phyloP scores from a whole-genome alignment of 2,329 filamentous ascomycete species.

The Ceratocystis lukuohia region DNA sequence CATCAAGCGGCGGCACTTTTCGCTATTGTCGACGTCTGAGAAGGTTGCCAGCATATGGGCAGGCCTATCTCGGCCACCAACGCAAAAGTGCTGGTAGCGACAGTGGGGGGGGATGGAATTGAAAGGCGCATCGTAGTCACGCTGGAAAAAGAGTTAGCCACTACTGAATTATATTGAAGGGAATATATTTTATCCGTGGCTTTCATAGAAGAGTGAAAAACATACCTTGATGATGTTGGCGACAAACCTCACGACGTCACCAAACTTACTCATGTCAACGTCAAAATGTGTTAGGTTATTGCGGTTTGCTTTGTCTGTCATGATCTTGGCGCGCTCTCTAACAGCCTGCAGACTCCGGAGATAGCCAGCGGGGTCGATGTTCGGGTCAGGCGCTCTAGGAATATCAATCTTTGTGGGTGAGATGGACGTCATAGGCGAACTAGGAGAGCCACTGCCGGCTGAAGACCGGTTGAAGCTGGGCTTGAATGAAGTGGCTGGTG shows the following conservation, averaged over 20 bases:
- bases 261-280: constrained; percentile 74
- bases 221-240: constrained; percentile 88
- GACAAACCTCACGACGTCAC: constrained; percentile 72
- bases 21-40: constrained; percentile 55
- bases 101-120: constrained; percentile 69
- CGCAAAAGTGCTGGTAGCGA: constrained; percentile 70
- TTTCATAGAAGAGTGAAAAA: constrained; percentile 5
- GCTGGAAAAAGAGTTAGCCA: constrained; percentile 22
- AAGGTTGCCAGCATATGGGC: constrained; percentile 58
- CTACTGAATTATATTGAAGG: background rate
- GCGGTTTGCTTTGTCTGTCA: constrained; percentile 62
- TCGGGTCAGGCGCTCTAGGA: constrained; percentile 73
- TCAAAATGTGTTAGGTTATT: constrained; percentile 77
- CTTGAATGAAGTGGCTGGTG: constrained; percentile 27
- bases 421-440: constrained; percentile 39
- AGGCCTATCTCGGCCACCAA: constrained; percentile 63
- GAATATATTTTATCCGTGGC: background rate
- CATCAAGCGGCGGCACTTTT: constrained; percentile 60
- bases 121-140: constrained; percentile 44
- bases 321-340: constrained; percentile 59
- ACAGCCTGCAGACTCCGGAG: constrained; percentile 81
- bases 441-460: constrained; percentile 35
- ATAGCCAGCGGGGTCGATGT: constrained; percentile 78
- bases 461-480: constrained; percentile 38
- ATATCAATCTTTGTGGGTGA: constrained; percentile 60